Evolutionary conservation across 2,329 filamentous ascomycete species (phyloP), one percentile per base, ranked within the genome.

Genomic region (Fusarium continuum): DNA sequence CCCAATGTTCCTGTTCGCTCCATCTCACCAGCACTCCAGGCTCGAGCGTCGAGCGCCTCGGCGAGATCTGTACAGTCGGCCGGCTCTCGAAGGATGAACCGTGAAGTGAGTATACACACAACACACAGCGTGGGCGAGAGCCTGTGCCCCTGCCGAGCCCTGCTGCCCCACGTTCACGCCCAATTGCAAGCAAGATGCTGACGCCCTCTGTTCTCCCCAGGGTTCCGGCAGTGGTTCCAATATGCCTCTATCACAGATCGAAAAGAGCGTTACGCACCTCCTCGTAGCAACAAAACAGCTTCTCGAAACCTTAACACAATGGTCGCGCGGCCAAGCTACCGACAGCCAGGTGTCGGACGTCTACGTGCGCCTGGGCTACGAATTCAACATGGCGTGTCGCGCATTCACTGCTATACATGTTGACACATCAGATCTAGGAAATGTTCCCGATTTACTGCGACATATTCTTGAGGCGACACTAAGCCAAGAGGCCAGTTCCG

Each of bases 371-470:
- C 82, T 99, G 61, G 95, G 95, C 40, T 99, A 99, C 78, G 95
- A 99, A 78, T 99, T 99, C 84, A 99, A 99, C 78, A 95, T 99
- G 81, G 95, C 95, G 23, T 98, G 94, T 77, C 90, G 95, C 52
- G 94, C 95, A 61, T 99, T 99, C 78, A 92, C 92, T 71, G 92
- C 93, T 55, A 99, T 99, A 72, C 95, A 96, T 61, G 95, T 99
- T 63, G 95, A 99, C 72, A 97, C 93, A 2, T 87, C 88, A 22
- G 95, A 99, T 76, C 83, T 99, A 11, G 95, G 95, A 54, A 97
- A 97, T 69, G 95, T 99, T 3, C 95, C 95, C 6, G 95, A 99
- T 75, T 82, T 93, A 56, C 80, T 99, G 63, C 88, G 95, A 70
- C 88, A 89, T 57, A 98, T 99, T 54, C 85, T 99, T 50, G 95